These are phyloP conservation scores for Zoysia pacifica DNA, from an alignment of 176 grass and related monocot species.

Conservation along the genomic window DNA sequence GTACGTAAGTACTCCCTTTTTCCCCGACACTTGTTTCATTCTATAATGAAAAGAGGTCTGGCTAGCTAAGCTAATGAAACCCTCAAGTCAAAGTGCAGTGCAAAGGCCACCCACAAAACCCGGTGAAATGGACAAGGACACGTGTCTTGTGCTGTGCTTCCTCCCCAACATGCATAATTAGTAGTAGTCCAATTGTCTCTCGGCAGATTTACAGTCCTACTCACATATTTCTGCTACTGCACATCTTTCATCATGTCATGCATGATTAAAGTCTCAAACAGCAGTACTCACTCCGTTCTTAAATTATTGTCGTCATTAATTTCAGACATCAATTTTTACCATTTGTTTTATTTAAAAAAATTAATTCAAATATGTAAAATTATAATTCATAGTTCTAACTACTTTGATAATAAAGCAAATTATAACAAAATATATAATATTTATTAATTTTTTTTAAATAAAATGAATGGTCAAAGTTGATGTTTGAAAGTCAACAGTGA, in stretches of 20 bases:
- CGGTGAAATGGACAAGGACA: slow-evolving; percentile 77
- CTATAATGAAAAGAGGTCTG: slow-evolving; percentile 26
- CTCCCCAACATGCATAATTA: slow-evolving; percentile 47
- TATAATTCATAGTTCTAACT: too few relatives aligned
- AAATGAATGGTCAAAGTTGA: too few relatives aligned
- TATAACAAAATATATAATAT: too few relatives aligned
- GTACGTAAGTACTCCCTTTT: neutral
- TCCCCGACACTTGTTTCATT: slow-evolving; percentile 38
- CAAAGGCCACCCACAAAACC: slow-evolving; percentile 75
- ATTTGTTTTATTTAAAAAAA: too few relatives aligned
- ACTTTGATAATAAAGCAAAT: too few relatives aligned
- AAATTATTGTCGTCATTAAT: too few relatives aligned
- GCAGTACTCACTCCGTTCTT: too few relatives aligned
- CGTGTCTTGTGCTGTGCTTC: slow-evolving; percentile 65
- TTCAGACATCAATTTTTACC: too few relatives aligned
- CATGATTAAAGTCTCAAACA: neutral
- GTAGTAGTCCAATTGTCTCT: slow-evolving; percentile 20
- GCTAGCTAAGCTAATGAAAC: neutral
- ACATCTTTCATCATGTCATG: slow-evolving; percentile 22
- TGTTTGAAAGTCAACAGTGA: too few relatives aligned
- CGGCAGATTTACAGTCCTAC: slow-evolving; percentile 34
- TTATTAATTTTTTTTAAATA: too few relatives aligned
- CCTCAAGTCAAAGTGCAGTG: slow-evolving; percentile 72
- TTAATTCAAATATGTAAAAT: too few relatives aligned
- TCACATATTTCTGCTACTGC: slow-evolving; percentile 15